phyloP scores from a whole-genome alignment of 1,284 basidiomycete species.

The Sporisorium exsertum region DNA sequence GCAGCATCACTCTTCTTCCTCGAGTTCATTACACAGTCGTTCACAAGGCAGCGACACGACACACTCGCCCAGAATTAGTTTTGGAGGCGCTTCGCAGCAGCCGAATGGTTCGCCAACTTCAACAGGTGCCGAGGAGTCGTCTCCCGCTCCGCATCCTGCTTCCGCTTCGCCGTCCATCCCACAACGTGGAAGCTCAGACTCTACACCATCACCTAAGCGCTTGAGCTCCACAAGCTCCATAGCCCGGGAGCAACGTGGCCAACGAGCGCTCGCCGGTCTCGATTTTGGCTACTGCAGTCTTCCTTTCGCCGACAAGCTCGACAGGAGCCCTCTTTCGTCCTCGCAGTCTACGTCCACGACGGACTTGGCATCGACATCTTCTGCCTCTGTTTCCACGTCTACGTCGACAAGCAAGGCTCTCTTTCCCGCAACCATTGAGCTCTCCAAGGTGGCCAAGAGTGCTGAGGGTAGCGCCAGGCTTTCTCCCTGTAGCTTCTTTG shows the following conservation, averaged over 20 bases:
- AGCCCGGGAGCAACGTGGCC: conserved; percentile 20
- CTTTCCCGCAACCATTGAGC: conserved; percentile 45
- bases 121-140: conserved; percentile 5
- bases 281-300: conserved; percentile 52
- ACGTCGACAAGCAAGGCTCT: conserved; percentile 16
- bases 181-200: conserved; percentile 23
- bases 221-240: conserved; percentile 14
- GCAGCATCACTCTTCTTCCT: conserved; percentile 24
- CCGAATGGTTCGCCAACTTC: not conserved
- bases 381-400: conserved; percentile 7
- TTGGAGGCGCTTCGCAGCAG: not conserved
- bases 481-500: conserved; percentile 31
- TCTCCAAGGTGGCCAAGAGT: conserved; percentile 14
- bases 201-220: conserved; percentile 12
- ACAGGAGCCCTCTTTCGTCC: conserved; percentile 15
- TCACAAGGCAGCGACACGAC: not conserved
- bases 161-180: conserved; percentile 18
- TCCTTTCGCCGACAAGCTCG: conserved; percentile 49
- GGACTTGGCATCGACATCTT: not conserved
- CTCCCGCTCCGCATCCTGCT: not conserved
- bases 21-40: conserved; percentile 24
- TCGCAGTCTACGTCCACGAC: conserved; percentile 5
- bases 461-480: not conserved
- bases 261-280: conserved; percentile 45
- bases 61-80: not conserved